These are phyloP conservation scores for Isatis tinctoria DNA, from an alignment of 345 rosid genomes.

Conservation along the genomic window DNA sequence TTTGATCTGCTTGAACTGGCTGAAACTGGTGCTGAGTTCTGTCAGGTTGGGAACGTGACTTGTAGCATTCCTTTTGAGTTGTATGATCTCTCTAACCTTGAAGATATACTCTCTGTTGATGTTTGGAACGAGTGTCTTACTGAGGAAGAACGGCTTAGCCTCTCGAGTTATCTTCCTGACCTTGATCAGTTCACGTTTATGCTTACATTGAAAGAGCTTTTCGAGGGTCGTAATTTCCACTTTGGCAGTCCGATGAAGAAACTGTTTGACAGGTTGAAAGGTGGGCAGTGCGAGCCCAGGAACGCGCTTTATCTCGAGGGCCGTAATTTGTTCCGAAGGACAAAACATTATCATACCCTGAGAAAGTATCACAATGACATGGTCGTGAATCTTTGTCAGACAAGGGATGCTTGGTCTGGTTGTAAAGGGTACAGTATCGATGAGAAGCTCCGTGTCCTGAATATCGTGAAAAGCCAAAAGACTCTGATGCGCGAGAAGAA, in stretches of 20 bases:
- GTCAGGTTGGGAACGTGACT: conserved; percentile 74
- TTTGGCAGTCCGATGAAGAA: conserved; percentile 81
- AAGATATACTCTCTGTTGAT: conserved; percentile 78
- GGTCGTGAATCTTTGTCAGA: conserved; percentile 76
- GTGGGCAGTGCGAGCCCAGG: conserved; percentile 94
- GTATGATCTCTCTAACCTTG: conserved; percentile 74
- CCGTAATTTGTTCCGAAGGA: conserved; percentile 55
- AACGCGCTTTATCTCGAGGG: conserved; percentile 90
- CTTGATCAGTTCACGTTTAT: conserved; percentile 70
- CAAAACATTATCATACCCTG: conserved; percentile 73
- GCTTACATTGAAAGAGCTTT: conserved; percentile 71
- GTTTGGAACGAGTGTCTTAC: conserved; percentile 88
- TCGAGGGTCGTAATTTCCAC: conserved; percentile 72
- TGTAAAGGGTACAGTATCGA: conserved; percentile 79
- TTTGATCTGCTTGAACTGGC: conserved; percentile 92
- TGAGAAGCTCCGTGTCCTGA: conserved; percentile 86
- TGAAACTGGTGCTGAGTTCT: conserved; percentile 85
- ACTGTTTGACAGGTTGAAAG: conserved; percentile 85
- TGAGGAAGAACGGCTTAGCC: conserved; percentile 77
- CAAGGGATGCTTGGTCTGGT: conserved; percentile 82
- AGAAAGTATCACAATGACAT: conserved; percentile 80
- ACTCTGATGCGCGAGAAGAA: conserved; percentile 69
- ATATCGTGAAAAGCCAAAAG: conserved; percentile 78
- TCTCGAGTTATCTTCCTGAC: conserved; percentile 72
- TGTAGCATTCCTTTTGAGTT: conserved; percentile 85